A percentile compares a stretch with the other conserved stretches of the same genome.
Evolutionary conservation across 768 basidiomycete species (phyloP).

Genomic region (Boletellus ananas): DNA sequence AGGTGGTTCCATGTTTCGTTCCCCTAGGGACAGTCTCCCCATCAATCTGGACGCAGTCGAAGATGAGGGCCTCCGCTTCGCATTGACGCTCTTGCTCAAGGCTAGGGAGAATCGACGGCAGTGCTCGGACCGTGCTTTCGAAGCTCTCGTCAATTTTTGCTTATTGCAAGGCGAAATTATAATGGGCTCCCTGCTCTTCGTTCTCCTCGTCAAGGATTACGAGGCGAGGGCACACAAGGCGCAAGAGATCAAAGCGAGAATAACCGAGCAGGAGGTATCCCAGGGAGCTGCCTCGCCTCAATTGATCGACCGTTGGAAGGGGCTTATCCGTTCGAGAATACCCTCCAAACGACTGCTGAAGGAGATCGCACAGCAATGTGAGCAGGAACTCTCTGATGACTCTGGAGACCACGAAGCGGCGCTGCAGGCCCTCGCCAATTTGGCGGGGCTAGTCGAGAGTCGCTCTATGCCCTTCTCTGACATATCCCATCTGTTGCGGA

Average conservation of each 20-base stretch:
- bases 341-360: slow-evolving; percentile 32
- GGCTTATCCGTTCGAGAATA: slow-evolving; percentile 7
- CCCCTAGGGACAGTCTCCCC: slow-evolving; percentile 17
- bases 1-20: slow-evolving; percentile 16
- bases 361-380: slow-evolving; percentile 29
- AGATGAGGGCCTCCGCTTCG: slow-evolving; percentile 43
- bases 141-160: slow-evolving; percentile 56
- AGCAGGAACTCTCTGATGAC: slow-evolving; percentile 30
- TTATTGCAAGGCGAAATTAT: slow-evolving; percentile 78
- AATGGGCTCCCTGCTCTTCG: slow-evolving; percentile 69
- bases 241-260: slow-evolving; percentile 22
- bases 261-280: slow-evolving; percentile 15
- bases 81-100: slow-evolving; percentile 47
- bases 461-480: slow-evolving; percentile 44
- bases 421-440: slow-evolving; percentile 59
- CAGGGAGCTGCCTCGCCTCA: slow-evolving; percentile 12
- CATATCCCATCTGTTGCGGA: slow-evolving; percentile 43
- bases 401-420: slow-evolving; percentile 31
- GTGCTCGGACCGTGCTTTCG: slow-evolving; percentile 59
- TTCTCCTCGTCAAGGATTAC: slow-evolving; percentile 60
- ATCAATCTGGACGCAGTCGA: slow-evolving; percentile 36
- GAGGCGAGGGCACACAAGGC: slow-evolving; percentile 38
- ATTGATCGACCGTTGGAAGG: slow-evolving; percentile 20
- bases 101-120: slow-evolving; percentile 54
- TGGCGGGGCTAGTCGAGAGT: slow-evolving; percentile 50